These are phyloP conservation scores for Phytophthora brassicae DNA, from an alignment of 352 stramenopile genomes.

Conservation along the genomic window DNA sequence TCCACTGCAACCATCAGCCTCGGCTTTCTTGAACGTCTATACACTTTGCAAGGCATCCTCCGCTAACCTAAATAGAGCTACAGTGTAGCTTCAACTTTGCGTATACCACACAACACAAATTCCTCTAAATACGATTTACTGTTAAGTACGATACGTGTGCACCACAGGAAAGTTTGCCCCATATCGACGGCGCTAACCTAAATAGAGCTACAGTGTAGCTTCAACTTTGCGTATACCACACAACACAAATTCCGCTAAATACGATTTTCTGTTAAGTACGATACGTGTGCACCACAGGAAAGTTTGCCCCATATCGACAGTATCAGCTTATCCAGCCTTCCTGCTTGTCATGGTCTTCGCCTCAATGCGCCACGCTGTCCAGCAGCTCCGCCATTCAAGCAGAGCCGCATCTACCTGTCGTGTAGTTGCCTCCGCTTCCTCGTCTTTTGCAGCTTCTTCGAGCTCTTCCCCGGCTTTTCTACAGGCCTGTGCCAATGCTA, in stretches of 20 bases:
- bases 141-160: neutral
- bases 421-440: slow-evolving; percentile 5
- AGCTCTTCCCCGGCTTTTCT: slow-evolving; percentile 6
- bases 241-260: neutral
- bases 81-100: neutral
- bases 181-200: neutral
- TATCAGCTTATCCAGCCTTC: neutral
- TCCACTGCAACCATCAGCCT: neutral
- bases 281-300: slow-evolving; percentile 15
- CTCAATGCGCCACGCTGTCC: slow-evolving; percentile 28
- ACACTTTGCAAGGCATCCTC: too few species aligned
- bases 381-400: slow-evolving; percentile 27
- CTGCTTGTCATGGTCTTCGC: slow-evolving; percentile 28
- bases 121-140: neutral
- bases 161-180: slow-evolving; percentile 17
- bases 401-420: slow-evolving; percentile 5
- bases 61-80: too few species aligned
- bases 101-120: too few species aligned
- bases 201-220: neutral
- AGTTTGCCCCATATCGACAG: slow-evolving; percentile 1
- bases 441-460: neutral
- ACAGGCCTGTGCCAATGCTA: slow-evolving; percentile 9
- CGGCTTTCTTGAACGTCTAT: neutral
- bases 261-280: neutral
- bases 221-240: neutral